Base-by-base conservation (phyloP, 371 early-diverging fungal genomes). In the Rhizomucor pusillus region DNA sequence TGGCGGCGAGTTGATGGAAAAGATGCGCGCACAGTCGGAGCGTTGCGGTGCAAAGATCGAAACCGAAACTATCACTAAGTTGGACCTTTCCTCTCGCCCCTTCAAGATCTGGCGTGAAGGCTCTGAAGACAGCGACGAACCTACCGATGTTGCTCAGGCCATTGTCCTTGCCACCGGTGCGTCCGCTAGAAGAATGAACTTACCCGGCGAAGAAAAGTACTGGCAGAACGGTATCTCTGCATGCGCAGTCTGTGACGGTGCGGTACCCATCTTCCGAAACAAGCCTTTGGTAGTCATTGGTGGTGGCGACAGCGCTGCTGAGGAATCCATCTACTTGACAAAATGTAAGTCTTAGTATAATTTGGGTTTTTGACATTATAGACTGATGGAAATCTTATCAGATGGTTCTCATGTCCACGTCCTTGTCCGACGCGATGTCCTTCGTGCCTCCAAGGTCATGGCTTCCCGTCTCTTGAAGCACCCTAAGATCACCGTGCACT, bases 221-320 rank as follows among this genome's bases (percentile, higher is more conserved):
- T 76, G 77, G 77, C 77, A 76, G 62, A 72, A 86, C 29, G 99
- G 99, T 66, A 97, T 99, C 70, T 94, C 94, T 56, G 98, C 99
- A 18, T 99, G 99, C 73, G 99, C 99, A 40, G 98, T 98, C 37
- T 99, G 99, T 82, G 99, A 99, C 74, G 99, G 87, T 73, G 97
- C 95, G 57, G 92, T 89, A 18, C 97, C 97, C 34, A 93, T 98
- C 57, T 97, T 94, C 81, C 87, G 91, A 57, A 88, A 95, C 75
- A 93, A 95, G 81, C 90, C 88, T 39, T 70, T 92, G 62, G 90
- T 86, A 47, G 98, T 99, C 23, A 88, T 98, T 60, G 99, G 99
- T 62, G 99, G 99, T 60, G 99, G 99, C 57, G 99, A 99, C 80
- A 91, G 97, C 63, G 99, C 99, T 47, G 91, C 91, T 75, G 99